Evolutionary conservation across 768 basidiomycete genomes (phyloP).

Genomic region (Pleurotus ostreatus): DNA sequence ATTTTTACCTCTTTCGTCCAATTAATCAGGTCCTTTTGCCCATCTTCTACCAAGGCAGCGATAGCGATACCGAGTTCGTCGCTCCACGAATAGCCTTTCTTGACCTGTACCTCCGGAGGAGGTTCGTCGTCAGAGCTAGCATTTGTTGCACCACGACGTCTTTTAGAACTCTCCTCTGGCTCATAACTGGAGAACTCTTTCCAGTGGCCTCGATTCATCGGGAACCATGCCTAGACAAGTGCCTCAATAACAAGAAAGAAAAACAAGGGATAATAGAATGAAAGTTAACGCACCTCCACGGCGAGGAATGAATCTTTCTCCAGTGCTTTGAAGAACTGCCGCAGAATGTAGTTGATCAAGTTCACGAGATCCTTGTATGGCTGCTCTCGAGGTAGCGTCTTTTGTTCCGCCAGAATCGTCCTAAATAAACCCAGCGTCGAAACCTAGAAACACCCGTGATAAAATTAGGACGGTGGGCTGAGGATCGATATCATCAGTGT

Average conservation of each 20-base stretch:
- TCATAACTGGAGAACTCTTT: slow-evolving; percentile 81
- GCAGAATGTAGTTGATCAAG: slow-evolving; percentile 82
- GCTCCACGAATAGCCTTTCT: slow-evolving; percentile 85
- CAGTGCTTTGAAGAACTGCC: slow-evolving; percentile 92
- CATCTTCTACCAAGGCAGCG: slow-evolving; percentile 65
- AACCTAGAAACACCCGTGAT: slow-evolving; percentile 49
- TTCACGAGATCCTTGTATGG: slow-evolving; percentile 79
- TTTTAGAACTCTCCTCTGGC: slow-evolving; percentile 42
- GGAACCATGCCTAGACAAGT: slow-evolving; percentile 69
- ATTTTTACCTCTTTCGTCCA: slow-evolving; percentile 86
- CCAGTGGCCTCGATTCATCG: slow-evolving; percentile 84
- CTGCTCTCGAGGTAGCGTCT: slow-evolving; percentile 72
- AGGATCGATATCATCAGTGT: too few relatives aligned
- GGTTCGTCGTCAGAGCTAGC: slow-evolving; percentile 37
- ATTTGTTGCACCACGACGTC: slow-evolving; percentile 20
- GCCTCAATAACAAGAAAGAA: slow-evolving; percentile 1
- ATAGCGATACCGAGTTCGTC: slow-evolving; percentile 88
- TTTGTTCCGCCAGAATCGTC: slow-evolving; percentile 76
- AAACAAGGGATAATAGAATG: too few relatives aligned
- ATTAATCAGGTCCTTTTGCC: slow-evolving; percentile 58
- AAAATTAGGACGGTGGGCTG: background rate
- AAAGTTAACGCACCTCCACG: too few relatives aligned
- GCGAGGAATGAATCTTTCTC: slow-evolving; percentile 82
- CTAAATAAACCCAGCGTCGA: slow-evolving; percentile 89
- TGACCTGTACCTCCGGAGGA: slow-evolving; percentile 72